A percentile compares a stretch with the other conserved stretches of the same genome.
phyloP scores from a whole-genome alignment of 2,329 filamentous ascomycete species.

The Colletotrichum gigasporum region DNA sequence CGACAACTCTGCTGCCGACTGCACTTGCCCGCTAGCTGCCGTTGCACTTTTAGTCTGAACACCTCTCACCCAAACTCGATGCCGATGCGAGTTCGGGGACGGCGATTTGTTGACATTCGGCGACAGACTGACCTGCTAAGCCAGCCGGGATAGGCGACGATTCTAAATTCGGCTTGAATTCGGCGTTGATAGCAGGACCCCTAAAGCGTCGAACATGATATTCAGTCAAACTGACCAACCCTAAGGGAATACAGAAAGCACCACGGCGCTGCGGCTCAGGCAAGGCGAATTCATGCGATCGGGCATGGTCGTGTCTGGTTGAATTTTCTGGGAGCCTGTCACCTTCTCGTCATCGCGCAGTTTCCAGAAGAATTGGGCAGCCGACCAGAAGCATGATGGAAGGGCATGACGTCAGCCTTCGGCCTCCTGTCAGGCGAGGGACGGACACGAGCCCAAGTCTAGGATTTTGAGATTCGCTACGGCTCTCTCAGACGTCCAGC shows the following conservation, averaged over 20 bases:
- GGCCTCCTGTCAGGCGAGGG: conserved; percentile 6
- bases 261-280: background rate
- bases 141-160: background rate
- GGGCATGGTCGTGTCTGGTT: background rate
- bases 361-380: conserved; percentile 8
- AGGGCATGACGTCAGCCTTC: conserved; percentile 22
- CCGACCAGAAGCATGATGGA: background rate
- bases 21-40: background rate
- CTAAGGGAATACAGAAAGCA: background rate
- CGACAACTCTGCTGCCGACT: background rate
- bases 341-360: background rate
- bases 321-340: background rate
- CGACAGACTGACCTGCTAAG: conserved; percentile 9
- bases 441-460: background rate
- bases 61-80: background rate
- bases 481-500: background rate
- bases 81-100: background rate
- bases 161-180: background rate
- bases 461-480: background rate
- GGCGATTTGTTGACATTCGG: background rate
- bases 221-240: conserved; percentile 13
- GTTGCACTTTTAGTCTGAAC: background rate
- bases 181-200: conserved; percentile 11
- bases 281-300: background rate
- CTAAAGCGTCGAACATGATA: background rate